These are phyloP conservation scores for Endocladia muricata DNA, from an alignment of 31 red algal species.

Conservation along the genomic window DNA sequence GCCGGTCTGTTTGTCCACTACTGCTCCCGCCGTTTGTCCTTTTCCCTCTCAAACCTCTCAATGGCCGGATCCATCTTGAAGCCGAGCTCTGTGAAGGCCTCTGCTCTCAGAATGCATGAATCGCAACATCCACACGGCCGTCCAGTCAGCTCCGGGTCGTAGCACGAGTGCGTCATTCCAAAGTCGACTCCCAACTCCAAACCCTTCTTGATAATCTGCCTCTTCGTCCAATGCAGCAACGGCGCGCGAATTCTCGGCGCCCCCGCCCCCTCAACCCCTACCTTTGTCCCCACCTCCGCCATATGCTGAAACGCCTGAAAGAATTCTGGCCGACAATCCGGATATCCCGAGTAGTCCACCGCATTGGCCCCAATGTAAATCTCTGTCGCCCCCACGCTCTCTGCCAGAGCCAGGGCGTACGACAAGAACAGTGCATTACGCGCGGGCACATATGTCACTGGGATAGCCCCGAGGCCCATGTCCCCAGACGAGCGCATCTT, in stretches of 20 bases:
- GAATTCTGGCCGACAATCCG: constrained; percentile 87
- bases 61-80: constrained; percentile 61
- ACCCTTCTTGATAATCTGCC: constrained; percentile 70
- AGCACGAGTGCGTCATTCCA: constrained; percentile 82
- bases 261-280: constrained; percentile 45
- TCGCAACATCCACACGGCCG: constrained; percentile 75
- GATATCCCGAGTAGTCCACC: constrained; percentile 94
- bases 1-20: not conserved
- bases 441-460: constrained; percentile 91
- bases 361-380: constrained; percentile 94
- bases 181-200: constrained; percentile 80
- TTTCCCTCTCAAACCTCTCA: constrained; percentile 6
- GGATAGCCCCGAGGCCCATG: constrained; percentile 23
- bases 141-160: constrained; percentile 63
- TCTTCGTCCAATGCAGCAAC: constrained; percentile 72
- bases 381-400: constrained; percentile 39
- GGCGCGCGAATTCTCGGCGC: constrained; percentile 67
- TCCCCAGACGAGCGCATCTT: constrained; percentile 4
- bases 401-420: constrained; percentile 89
- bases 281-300: constrained; percentile 65
- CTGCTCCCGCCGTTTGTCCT: not conserved
- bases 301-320: constrained; percentile 70
- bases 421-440: constrained; percentile 89
- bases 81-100: constrained; percentile 78
- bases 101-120: constrained; percentile 62